These are phyloP conservation scores for Eucalyptus viminalis DNA, from an alignment of 345 rosid genomes.

Conservation along the genomic window DNA sequence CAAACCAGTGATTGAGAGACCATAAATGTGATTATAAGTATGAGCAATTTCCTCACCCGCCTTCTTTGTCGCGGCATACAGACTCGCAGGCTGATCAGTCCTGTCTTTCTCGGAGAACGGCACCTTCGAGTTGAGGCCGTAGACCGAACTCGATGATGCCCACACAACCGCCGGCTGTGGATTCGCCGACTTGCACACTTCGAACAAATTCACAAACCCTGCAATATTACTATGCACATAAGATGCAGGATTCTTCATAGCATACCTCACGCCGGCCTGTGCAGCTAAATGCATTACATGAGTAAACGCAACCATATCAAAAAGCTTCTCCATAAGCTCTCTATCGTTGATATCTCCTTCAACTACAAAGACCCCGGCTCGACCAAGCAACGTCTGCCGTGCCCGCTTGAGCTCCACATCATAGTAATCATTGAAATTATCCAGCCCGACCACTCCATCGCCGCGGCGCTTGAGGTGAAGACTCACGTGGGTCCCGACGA, in stretches of 20 bases:
- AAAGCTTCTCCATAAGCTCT: constrained; percentile 32
- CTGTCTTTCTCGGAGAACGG: constrained; percentile 63
- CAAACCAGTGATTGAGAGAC: constrained; percentile 49
- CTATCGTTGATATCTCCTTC: constrained; percentile 58
- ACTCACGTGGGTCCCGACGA: constrained; percentile 58
- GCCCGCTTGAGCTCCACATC: constrained; percentile 46
- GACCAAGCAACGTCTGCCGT: constrained; percentile 31
- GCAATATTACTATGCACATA: constrained; percentile 57
- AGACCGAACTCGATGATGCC: constrained; percentile 72
- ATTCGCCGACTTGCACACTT: constrained; percentile 37
- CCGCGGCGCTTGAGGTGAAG: constrained; percentile 50
- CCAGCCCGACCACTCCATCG: constrained; percentile 66
- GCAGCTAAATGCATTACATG: constrained; percentile 65
- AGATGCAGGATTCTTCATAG: constrained; percentile 54
- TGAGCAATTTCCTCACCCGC: constrained; percentile 67
- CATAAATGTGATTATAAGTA: constrained; percentile 59
- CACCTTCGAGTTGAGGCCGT: constrained; percentile 47
- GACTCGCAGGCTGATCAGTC: constrained; percentile 50
- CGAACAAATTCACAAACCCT: constrained; percentile 47
- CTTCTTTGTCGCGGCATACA: constrained; percentile 64
- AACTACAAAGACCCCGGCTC: constrained; percentile 39
- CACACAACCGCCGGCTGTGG: constrained; percentile 63
- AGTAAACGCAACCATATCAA: constrained; percentile 37
- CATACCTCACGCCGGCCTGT: constrained; percentile 61
- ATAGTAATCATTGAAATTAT: constrained; percentile 63